Evolutionary conservation across 2,329 filamentous ascomycete species (phyloP).

Genomic region (Beauveria bassiana): DNA sequence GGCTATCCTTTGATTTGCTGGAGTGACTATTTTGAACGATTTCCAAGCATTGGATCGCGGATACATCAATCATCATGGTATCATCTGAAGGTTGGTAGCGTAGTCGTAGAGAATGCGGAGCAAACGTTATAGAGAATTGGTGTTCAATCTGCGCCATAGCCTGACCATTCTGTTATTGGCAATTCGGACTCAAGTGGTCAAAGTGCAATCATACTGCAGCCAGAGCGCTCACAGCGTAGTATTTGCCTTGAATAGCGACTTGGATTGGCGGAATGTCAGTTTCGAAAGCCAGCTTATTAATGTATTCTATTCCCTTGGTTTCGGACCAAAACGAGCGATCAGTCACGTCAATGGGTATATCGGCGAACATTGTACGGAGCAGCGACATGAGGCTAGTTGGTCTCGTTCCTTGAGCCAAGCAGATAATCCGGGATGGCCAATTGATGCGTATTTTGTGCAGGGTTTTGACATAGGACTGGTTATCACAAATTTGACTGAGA

Average conservation of each 20-base stretch:
- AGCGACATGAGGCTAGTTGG: conserved; percentile 51
- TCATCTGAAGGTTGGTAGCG: conserved; percentile 83
- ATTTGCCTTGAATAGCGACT: conserved; percentile 72
- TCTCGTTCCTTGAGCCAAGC: conserved; percentile 59
- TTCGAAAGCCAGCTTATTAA: conserved; percentile 69
- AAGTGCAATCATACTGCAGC: conserved; percentile 57
- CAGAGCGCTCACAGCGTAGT: conserved; percentile 77
- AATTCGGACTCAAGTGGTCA: background rate
- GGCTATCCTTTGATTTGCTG: conserved; percentile 68
- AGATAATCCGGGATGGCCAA: conserved; percentile 70
- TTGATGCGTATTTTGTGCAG: conserved; percentile 80
- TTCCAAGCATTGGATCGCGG: conserved; percentile 80
- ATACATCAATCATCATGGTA: conserved; percentile 91
- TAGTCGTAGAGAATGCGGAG: conserved; percentile 73
- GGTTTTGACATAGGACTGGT: conserved; percentile 82
- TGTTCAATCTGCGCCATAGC: conserved; percentile 74
- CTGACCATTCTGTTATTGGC: conserved; percentile 34
- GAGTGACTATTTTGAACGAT: conserved; percentile 81
- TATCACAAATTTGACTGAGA: conserved; percentile 87
- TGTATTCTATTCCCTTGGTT: conserved; percentile 64
- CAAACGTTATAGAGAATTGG: conserved; percentile 59
- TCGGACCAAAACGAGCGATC: conserved; percentile 84
- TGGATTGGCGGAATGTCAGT: conserved; percentile 77
- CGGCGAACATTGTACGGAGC: conserved; percentile 10
- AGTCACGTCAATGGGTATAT: conserved; percentile 36